Conservation (phyloP, 768 basidiomycete species). For the Mycena haematopus region DNA sequence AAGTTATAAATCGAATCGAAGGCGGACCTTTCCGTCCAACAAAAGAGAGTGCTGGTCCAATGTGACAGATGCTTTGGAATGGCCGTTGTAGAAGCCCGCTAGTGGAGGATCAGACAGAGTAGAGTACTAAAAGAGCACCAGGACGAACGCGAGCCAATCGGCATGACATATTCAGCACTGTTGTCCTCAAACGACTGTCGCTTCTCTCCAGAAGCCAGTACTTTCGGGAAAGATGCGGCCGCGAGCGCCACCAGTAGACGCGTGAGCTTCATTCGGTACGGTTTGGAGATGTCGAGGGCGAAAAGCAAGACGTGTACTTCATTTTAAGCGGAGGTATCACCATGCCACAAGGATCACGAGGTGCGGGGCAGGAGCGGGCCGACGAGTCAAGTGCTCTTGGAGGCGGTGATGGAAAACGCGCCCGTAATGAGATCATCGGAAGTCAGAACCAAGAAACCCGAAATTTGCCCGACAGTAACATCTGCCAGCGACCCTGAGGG, state of each 20-base stretch:
- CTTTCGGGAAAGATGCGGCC: not conserved
- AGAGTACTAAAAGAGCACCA: too few species aligned
- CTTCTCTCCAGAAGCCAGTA: not conserved
- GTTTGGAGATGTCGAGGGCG: not conserved
- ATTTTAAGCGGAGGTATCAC: not conserved
- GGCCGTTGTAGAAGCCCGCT: constrained; percentile 36
- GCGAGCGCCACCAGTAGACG: constrained; percentile 5
- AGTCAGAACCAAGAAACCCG: not conserved
- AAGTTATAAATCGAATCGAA: not conserved
- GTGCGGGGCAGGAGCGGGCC: constrained; percentile 7
- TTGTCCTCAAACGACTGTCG: constrained; percentile 26
- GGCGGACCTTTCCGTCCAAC: constrained; percentile 41
- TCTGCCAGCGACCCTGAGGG: too few species aligned
- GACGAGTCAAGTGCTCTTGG: constrained; percentile 7
- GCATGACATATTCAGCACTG: constrained; percentile 27
- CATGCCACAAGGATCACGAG: constrained; percentile 8
- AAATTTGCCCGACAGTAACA: too few species aligned
- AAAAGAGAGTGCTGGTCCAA: constrained; percentile 45
- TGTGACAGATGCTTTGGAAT: constrained; percentile 41
- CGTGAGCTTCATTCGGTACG: constrained; percentile 9
- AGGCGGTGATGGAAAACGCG: not conserved
- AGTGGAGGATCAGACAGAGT: not conserved
- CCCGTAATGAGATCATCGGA: not conserved
- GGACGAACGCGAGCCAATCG: constrained; percentile 26
- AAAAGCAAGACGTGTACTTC: constrained; percentile 1